These are phyloP conservation scores for Dactylorhiza incarnata DNA, from an alignment of 106 monocot species.

Conservation along the genomic window DNA sequence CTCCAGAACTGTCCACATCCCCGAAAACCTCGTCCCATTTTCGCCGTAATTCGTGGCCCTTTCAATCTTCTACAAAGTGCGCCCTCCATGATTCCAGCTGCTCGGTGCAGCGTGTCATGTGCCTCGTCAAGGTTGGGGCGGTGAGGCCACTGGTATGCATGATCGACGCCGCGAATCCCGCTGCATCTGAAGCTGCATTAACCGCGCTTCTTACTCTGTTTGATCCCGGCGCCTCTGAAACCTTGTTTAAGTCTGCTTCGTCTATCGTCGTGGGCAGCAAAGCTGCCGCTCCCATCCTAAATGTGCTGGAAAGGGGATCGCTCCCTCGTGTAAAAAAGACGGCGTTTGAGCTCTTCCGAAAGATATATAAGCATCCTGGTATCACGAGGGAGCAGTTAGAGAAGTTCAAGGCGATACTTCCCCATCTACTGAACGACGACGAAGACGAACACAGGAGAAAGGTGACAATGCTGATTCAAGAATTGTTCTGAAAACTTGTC, in stretches of 20 bases:
- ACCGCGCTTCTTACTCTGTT: conserved; percentile 5
- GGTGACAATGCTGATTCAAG: background rate
- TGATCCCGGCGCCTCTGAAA: background rate
- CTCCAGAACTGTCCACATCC: background rate
- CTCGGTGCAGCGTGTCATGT: background rate
- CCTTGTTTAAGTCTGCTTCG: background rate
- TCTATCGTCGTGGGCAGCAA: conserved; percentile 5
- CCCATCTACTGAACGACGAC: background rate
- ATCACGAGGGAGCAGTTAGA: background rate
- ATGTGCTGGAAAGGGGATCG: conserved; percentile 6
- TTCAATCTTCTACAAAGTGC: background rate
- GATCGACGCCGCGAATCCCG: background rate
- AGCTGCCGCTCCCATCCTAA: conserved; percentile 5
- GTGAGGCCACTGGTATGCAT: conserved; percentile 10
- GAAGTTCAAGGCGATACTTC: background rate
- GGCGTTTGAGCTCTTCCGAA: conserved; percentile 6
- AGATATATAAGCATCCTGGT: background rate
- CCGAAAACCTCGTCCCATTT: background rate
- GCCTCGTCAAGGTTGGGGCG: conserved; percentile 12
- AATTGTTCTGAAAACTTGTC: background rate
- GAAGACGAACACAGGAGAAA: background rate
- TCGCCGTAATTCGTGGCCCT: background rate
- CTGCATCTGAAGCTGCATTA: conserved; percentile 9
- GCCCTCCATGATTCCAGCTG: conserved; percentile 5
- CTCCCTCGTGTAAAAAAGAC: background rate